A percentile compares a stretch with the other conserved stretches of the same genome.
Conservation (phyloP, 78 protist species). For the Isochrysis galbana region DNA sequence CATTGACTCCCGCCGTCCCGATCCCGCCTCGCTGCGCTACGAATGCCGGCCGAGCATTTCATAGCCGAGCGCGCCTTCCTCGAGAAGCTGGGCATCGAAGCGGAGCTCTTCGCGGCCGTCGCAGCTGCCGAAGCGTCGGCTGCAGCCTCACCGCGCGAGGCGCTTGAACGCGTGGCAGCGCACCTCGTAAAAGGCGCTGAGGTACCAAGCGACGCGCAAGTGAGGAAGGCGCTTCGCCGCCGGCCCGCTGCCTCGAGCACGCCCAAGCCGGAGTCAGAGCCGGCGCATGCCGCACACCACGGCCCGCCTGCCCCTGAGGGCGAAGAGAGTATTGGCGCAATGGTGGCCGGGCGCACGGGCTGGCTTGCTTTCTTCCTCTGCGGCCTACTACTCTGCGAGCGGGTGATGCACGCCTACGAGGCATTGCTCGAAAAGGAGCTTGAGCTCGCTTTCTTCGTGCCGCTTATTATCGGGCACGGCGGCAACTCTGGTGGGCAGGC, state of each 20-base stretch:
- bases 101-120: background rate
- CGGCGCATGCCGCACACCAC: background rate
- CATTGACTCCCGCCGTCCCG: too few species aligned
- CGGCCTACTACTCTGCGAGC: background rate
- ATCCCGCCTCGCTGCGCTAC: too few species aligned
- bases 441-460: background rate
- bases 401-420: background rate
- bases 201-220: background rate
- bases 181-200: background rate
- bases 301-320: background rate
- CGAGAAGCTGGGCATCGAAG: background rate
- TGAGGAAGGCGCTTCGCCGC: background rate
- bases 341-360: background rate
- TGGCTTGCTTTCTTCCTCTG: background rate
- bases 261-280: background rate
- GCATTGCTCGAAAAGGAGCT: background rate
- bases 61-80: background rate
- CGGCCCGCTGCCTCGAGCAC: background rate
- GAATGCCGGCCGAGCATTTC: too few species aligned
- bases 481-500: conserved; percentile 13
- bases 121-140: background rate
- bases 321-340: background rate
- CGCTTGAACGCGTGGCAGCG: background rate
- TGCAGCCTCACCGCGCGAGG: background rate
- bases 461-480: background rate